These are phyloP conservation scores for Nemania abortiva DNA, from an alignment of 2,329 filamentous ascomycete species.

Conservation along the genomic window DNA sequence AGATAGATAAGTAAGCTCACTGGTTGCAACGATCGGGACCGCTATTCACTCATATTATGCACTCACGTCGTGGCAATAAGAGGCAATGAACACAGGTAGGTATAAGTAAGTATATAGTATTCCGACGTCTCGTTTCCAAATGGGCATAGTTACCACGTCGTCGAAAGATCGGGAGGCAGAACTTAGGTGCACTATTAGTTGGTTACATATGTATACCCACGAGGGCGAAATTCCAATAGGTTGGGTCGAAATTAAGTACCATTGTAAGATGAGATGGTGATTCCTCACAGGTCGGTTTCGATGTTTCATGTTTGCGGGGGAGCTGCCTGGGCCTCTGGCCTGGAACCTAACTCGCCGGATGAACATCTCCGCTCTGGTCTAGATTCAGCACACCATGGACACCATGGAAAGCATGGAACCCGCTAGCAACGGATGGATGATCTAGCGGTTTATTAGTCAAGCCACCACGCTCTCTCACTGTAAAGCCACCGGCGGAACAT, in stretches of 20 bases:
- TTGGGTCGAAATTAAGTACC: constrained; percentile 17
- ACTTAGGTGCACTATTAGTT: neutral
- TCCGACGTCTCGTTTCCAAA: neutral
- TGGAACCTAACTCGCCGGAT: constrained; percentile 21
- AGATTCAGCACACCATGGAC: neutral
- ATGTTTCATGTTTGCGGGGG: constrained; percentile 36
- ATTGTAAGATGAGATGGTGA: constrained; percentile 11
- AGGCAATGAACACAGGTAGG: neutral
- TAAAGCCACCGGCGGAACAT: neutral
- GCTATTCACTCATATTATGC: constrained; percentile 4
- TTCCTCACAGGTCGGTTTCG: constrained; percentile 31
- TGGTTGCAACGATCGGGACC: constrained; percentile 3
- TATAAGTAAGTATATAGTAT: neutral
- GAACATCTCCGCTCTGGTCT: constrained; percentile 29
- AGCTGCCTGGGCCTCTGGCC: neutral
- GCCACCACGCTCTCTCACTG: constrained; percentile 7
- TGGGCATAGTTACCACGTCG: constrained; percentile 1
- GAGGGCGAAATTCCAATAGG: constrained; percentile 4
- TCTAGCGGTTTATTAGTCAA: constrained; percentile 14
- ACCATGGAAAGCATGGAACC: constrained; percentile 13
- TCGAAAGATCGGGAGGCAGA: neutral
- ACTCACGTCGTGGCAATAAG: neutral
- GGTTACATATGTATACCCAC: neutral
- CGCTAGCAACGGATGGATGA: constrained; percentile 18
- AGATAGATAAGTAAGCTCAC: neutral